Percentiles rank a stretch among this genome's conserved stretches.
These are phyloP conservation scores for Solidago caesia DNA, from an alignment of 129 eudicot species.

Conservation along the genomic window DNA sequence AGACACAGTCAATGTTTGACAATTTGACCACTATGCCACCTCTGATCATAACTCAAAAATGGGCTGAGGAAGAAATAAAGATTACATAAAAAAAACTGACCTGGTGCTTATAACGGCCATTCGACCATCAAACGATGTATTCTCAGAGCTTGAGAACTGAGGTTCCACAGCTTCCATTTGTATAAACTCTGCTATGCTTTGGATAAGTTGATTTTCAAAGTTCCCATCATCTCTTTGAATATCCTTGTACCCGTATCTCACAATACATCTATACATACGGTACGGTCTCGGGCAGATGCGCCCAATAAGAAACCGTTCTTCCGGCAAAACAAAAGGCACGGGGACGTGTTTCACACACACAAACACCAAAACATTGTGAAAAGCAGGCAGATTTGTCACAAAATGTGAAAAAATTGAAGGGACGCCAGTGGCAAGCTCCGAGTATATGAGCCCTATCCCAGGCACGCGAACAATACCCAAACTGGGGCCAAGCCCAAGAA, in stretches of 20 bases:
- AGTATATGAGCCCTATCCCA: slow-evolving; percentile 90
- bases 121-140: slow-evolving; percentile 71
- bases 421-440: slow-evolving; percentile 89
- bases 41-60: background rate
- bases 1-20: too few species aligned
- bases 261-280: slow-evolving; percentile 94
- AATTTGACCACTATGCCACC: background rate
- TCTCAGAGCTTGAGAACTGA: slow-evolving; percentile 61
- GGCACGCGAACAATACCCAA: slow-evolving; percentile 97
- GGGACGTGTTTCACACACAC: slow-evolving; percentile 88
- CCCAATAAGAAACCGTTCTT: slow-evolving; percentile 90
- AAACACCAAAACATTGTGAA: slow-evolving; percentile 82
- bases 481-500: slow-evolving; percentile 92
- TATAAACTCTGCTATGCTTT: slow-evolving; percentile 87
- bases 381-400: slow-evolving; percentile 88
- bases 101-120: slow-evolving; percentile 93
- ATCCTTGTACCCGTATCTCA: slow-evolving; percentile 91
- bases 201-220: slow-evolving; percentile 75
- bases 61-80: background rate
- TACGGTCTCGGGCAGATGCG: slow-evolving; percentile 92
- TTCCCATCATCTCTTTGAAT: slow-evolving; percentile 77
- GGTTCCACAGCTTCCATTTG: slow-evolving; percentile 95
- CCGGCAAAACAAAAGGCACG: slow-evolving; percentile 77
- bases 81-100: slow-evolving; percentile 7
- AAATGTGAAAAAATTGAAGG: slow-evolving; percentile 91